These are phyloP conservation scores for Tulasnella sp. DNA, from an alignment of 768 basidiomycete genomes.

Conservation along the genomic window DNA sequence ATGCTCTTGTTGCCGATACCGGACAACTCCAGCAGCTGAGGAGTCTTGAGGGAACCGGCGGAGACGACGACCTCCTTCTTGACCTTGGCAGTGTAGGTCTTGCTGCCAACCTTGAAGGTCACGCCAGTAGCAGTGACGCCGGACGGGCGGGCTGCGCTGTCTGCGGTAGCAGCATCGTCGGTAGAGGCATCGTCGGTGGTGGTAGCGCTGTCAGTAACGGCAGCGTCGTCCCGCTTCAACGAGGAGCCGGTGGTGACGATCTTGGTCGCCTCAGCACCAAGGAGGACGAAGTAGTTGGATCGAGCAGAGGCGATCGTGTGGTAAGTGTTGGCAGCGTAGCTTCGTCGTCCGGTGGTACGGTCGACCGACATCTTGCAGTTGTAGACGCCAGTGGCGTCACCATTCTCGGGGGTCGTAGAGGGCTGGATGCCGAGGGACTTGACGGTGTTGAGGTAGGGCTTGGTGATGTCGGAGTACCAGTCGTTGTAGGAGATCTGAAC, in stretches of 20 bases:
- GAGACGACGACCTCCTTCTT: slow-evolving; percentile 46
- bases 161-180: background rate
- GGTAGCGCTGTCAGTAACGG: background rate
- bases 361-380: slow-evolving; percentile 19
- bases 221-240: background rate
- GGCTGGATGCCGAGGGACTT: background rate
- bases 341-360: slow-evolving; percentile 8
- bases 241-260: background rate
- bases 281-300: slow-evolving; percentile 7
- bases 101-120: slow-evolving; percentile 35
- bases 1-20: slow-evolving; percentile 55
- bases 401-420: background rate
- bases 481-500: slow-evolving; percentile 8
- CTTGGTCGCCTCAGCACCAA: slow-evolving; percentile 1
- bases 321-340: slow-evolving; percentile 15
- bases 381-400: background rate
- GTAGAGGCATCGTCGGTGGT: background rate
- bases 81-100: slow-evolving; percentile 34
- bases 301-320: background rate
- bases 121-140: slow-evolving; percentile 38
- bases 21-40: slow-evolving; percentile 52
- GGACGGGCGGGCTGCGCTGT: background rate
- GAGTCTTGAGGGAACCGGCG: slow-evolving; percentile 39
- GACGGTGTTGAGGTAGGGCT: background rate
- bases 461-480: slow-evolving; percentile 16